A percentile compares a stretch with the other conserved stretches of the same genome.
phyloP scores from a whole-genome alignment of 495 filamentous ascomycete genomes.

The Penicillium turbatum region DNA sequence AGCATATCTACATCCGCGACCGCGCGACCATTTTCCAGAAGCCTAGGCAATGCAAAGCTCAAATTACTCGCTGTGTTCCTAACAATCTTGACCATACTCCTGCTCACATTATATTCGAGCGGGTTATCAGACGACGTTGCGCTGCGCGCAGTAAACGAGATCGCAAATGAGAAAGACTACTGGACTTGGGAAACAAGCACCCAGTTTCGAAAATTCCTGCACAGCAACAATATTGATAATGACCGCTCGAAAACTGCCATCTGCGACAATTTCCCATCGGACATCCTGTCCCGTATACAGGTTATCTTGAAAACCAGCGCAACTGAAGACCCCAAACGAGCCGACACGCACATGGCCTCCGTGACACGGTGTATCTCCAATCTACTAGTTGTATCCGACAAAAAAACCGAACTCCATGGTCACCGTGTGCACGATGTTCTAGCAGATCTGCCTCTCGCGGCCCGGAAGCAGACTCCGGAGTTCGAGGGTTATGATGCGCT shows the following conservation, averaged over 20 bases:
- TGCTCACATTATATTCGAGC: slow-evolving; percentile 7
- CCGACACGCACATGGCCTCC: slow-evolving; percentile 31
- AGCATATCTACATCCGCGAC: not conserved
- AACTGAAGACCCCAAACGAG: slow-evolving; percentile 28
- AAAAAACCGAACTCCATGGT: slow-evolving; percentile 30
- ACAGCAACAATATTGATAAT: not conserved
- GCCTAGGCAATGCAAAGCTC: slow-evolving; percentile 1
- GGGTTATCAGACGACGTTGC: not conserved
- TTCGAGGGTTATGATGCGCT: slow-evolving; percentile 32
- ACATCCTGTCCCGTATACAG: slow-evolving; percentile 31
- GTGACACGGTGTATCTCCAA: slow-evolving; percentile 41
- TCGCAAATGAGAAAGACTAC: slow-evolving; percentile 1
- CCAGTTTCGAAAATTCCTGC: slow-evolving; percentile 1
- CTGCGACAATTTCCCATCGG: slow-evolving; percentile 34
- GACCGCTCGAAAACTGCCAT: not conserved
- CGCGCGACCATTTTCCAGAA: not conserved
- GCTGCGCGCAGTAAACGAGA: not conserved
- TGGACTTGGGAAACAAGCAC: slow-evolving; percentile 17
- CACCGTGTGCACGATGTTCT: slow-evolving; percentile 39
- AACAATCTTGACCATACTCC: slow-evolving; percentile 1
- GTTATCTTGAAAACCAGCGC: slow-evolving; percentile 38
- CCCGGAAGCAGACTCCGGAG: slow-evolving; percentile 29
- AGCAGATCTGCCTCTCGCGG: slow-evolving; percentile 29
- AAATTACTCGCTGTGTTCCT: slow-evolving; percentile 9
- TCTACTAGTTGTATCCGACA: slow-evolving; percentile 42